Evolutionary conservation across 345 rosid genomes (phyloP).

Genomic region (Ceriops tagal): DNA sequence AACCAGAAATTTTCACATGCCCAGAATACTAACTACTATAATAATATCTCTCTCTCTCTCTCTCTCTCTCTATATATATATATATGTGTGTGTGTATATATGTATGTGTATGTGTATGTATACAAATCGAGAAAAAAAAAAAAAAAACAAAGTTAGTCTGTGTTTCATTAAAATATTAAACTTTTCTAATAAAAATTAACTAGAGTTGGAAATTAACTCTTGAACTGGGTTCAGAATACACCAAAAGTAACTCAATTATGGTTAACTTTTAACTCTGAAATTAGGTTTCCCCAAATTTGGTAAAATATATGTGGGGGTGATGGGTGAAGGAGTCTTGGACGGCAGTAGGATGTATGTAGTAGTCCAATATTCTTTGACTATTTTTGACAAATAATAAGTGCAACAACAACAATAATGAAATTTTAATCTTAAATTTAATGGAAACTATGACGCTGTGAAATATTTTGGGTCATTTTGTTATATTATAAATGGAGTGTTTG

Average conservation of each 20-base stretch:
- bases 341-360: too few relatives aligned
- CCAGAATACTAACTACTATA: background rate
- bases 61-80: background rate
- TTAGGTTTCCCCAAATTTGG: background rate
- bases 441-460: too few relatives aligned
- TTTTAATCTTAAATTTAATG: too few relatives aligned
- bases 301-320: background rate
- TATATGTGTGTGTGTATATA: background rate
- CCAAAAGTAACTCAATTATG: background rate
- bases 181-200: background rate
- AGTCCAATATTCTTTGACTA: too few relatives aligned
- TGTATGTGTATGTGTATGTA: background rate
- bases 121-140: background rate
- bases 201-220: conserved; percentile 5
- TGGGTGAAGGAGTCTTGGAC: too few relatives aligned
- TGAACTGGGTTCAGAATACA: background rate
- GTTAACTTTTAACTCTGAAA: conserved; percentile 9
- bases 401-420: too few relatives aligned
- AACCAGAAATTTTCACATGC: conserved; percentile 15
- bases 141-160: background rate
- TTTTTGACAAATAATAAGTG: too few relatives aligned
- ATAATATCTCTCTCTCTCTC: background rate
- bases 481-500: too few relatives aligned
- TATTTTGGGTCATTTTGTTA: too few relatives aligned
- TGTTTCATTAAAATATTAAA: conserved; percentile 4